Evolutionary conservation across 2,329 filamentous ascomycete genomes (phyloP).

Genomic region (Nemania abortiva): DNA sequence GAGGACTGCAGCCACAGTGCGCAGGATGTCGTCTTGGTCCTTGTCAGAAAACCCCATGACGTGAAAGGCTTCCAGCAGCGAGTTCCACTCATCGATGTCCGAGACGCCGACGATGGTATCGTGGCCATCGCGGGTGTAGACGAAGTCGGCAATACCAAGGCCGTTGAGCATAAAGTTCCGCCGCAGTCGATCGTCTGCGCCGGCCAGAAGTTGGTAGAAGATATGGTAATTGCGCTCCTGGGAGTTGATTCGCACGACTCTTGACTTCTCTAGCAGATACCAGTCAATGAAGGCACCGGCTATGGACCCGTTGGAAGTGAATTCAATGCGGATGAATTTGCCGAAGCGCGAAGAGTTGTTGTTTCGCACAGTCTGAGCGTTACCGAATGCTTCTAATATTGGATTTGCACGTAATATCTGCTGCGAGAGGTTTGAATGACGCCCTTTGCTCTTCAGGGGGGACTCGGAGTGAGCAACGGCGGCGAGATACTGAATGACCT

Average conservation of each 20-base stretch:
- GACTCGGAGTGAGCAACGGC: conserved; percentile 90
- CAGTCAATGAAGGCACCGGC: conserved; percentile 97
- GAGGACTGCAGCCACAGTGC: conserved; percentile 89
- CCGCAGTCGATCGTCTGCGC: conserved; percentile 79
- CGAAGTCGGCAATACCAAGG: conserved; percentile 85
- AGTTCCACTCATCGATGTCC: conserved; percentile 90
- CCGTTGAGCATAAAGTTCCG: conserved; percentile 81
- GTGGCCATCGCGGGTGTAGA: conserved; percentile 91
- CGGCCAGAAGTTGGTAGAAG: conserved; percentile 94
- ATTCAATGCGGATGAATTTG: conserved; percentile 98
- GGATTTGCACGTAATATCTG: conserved; percentile 97
- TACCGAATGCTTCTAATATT: conserved; percentile 97
- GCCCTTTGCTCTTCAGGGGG: conserved; percentile 69
- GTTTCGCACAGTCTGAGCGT: conserved; percentile 96
- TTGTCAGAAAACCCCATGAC: conserved; percentile 93
- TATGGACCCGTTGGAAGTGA: conserved; percentile 88
- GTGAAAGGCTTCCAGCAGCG: conserved; percentile 89
- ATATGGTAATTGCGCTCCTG: conserved; percentile 97
- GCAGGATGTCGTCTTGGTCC: conserved; percentile 85
- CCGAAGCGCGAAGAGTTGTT: conserved; percentile 99
- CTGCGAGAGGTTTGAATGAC: conserved; percentile 88
- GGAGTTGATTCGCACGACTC: conserved; percentile 87
- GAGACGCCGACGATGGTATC: conserved; percentile 92
- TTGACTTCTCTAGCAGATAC: conserved; percentile 98
- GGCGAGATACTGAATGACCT: conserved; percentile 98